phyloP scores from a whole-genome alignment of 371 early-diverging fungal species.

The Mortierella sp. region DNA sequence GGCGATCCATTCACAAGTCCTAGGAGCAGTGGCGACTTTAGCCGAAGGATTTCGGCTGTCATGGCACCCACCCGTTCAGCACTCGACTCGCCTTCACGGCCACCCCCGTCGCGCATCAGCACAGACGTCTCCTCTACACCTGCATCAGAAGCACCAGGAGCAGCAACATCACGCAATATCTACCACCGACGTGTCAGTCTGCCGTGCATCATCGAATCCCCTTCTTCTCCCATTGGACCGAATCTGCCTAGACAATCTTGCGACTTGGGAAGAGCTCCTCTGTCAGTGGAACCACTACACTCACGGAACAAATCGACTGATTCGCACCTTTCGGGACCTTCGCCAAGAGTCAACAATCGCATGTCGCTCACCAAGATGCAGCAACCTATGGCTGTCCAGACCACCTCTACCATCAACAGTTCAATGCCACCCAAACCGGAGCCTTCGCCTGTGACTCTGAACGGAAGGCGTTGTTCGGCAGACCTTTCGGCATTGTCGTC shows the following conservation, averaged over 20 bases:
- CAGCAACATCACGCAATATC: neutral
- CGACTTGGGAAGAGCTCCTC: constrained; percentile 31
- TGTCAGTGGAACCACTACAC: constrained; percentile 22
- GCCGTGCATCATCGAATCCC: constrained; percentile 49
- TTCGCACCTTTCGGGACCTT: neutral
- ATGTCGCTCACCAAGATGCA: neutral
- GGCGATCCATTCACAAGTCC: constrained; percentile 41
- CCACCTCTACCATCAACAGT: neutral
- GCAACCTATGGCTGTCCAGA: neutral
- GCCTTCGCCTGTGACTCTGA: neutral
- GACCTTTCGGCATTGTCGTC: constrained; percentile 4
- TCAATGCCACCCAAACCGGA: neutral
- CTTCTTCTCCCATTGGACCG: constrained; percentile 23
- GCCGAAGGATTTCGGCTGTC: constrained; percentile 40
- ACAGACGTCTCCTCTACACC: neutral
- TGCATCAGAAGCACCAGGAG: neutral
- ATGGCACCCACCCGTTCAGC: constrained; percentile 25
- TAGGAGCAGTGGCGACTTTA: constrained; percentile 43
- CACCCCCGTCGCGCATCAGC: constrained; percentile 4
- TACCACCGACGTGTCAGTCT: constrained; percentile 50
- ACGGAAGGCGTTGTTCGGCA: neutral
- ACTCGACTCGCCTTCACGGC: constrained; percentile 6
- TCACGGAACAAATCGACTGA: neutral
- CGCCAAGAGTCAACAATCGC: neutral
- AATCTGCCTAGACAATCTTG: constrained; percentile 43